These are phyloP conservation scores for Arthrobotrys conoides DNA, from an alignment of 2,329 filamentous ascomycete genomes.

Conservation along the genomic window DNA sequence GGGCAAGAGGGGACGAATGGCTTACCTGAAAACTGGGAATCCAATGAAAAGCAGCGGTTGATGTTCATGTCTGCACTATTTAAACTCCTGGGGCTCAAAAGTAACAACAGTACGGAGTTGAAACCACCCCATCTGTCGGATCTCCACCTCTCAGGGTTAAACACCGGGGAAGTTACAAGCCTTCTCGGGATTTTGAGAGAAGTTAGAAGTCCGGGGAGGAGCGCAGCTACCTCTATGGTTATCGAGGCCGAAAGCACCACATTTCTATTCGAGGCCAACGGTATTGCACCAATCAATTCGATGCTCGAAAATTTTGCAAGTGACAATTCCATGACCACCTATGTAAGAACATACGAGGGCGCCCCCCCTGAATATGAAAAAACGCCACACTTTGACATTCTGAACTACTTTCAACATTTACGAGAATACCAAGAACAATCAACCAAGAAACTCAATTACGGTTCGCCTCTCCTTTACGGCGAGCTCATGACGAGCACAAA, in stretches of 20 bases:
- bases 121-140: constrained; percentile 77
- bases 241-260: constrained; percentile 22
- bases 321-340: constrained; percentile 76
- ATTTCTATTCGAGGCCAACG: constrained; percentile 3
- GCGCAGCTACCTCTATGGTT: not conserved
- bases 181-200: constrained; percentile 68
- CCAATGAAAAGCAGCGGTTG: constrained; percentile 78
- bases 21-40: constrained; percentile 77
- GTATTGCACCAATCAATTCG: not conserved
- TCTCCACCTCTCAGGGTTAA: constrained; percentile 82
- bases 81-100: constrained; percentile 82
- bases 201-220: not conserved
- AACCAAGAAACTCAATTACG: constrained; percentile 73
- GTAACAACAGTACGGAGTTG: constrained; percentile 69
- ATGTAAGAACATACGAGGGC: constrained; percentile 79
- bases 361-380: constrained; percentile 72
- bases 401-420: constrained; percentile 44
- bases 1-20: constrained; percentile 65
- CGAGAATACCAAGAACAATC: constrained; percentile 67
- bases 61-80: constrained; percentile 85
- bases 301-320: constrained; percentile 77
- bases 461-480: constrained; percentile 83
- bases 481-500: constrained; percentile 96
- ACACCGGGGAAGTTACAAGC: constrained; percentile 77
- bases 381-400: constrained; percentile 84